Base-by-base conservation (phyloP, 1,284 basidiomycete species). In the Fomitiporia mediterranea region DNA sequence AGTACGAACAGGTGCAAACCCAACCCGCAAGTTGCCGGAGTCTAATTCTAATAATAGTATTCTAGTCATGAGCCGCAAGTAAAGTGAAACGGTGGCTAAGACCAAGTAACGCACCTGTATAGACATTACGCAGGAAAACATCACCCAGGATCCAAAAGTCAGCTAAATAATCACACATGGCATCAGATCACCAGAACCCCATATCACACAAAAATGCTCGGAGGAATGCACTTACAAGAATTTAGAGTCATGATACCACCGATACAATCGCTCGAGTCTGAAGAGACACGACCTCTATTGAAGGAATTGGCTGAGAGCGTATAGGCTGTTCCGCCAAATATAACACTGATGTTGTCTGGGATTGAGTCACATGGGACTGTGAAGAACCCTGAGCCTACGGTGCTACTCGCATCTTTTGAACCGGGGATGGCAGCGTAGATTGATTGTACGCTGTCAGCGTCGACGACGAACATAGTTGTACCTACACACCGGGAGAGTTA, bases 401-500 rank as follows among this genome's bases (percentile, higher is more conserved):
- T 47, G 37, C 7, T 48, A 46, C 39, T 37, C 7, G 50, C 61
- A 17, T 62, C 25, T 35, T 25, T 43, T 25, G 77, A 69, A 52
- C 77, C 78, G n/a, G 70, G 67, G 52, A 84, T 67, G 4, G 62
- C 50, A n/a, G 59, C 63, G 68, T 81, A 82, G 62, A 83, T 73
- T 32, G 64, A 58, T 39, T 67, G 69, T 9, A 81, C 74, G 9
- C 69, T 70, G 32, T 69, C 56, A 2, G 73, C 69, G 17, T 80
- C 76, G 37, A 79, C 81, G 30, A 80, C 72, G 66, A 82, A 77
- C 59, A 80, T 64, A 40, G 82, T 76, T 17, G 78, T 75, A 55
- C 76, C 74, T 4, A 69, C 72, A 63, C 77, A 76, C 57, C n/a
- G n/a, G n/a, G n/a, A n/a, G n/a, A n/a, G n/a, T 77, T 70, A 59